Evolutionary conservation across 805 yeast genomes (phyloP), one percentile per base, ranked within the genome.

Genomic region (Blastobotrys robertii): DNA sequence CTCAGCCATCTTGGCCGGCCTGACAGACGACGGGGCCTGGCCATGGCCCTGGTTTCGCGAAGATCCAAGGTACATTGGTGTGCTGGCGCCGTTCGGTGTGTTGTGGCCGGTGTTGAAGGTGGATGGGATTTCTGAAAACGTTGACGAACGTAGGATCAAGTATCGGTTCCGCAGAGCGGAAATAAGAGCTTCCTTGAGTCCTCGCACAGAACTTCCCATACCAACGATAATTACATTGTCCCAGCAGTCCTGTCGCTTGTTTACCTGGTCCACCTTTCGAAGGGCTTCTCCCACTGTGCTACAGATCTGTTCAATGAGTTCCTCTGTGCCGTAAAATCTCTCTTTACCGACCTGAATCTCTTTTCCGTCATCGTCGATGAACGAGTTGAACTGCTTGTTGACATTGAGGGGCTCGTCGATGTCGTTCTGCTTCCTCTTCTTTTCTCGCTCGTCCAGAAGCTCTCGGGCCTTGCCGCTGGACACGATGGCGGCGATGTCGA

Each of bases 401-500:
- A 74, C 68, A 63, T 90, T 88, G 41, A 64, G 49, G 19, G 49
- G 48, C 28, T 64, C 66, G 22, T 63, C 66, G 34, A 55, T 65
- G 12, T 56, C 61, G 34, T 54, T 53, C 53, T 65, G 50, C 58
- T 63, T 47, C 55, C 70, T 67, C 43, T 68, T 66, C 51, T 65
- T 68, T 53, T 79, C 82, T 48, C 84, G 69, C 57, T 76, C 78
- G 50, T 76, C 84, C 43, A 84, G 59, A 33, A 81, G 70, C 59
- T 83, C 87, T 41, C 83, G 69, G 2, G 87, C 76, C 48, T 80
- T 75, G 10, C 79, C 86, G 48, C 84, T 79, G 1, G 92, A 76
- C 9, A 88, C 92, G 51, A 88, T 77, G 34, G 87, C 85, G 2
- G 96, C 95, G 39, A 90, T 87, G 59, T 90, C 95, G 32, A 86